A percentile compares a stretch with the other conserved stretches of the same genome.
phyloP scores from a whole-genome alignment of 768 basidiomycete genomes.

The Termitomyces sp. region DNA sequence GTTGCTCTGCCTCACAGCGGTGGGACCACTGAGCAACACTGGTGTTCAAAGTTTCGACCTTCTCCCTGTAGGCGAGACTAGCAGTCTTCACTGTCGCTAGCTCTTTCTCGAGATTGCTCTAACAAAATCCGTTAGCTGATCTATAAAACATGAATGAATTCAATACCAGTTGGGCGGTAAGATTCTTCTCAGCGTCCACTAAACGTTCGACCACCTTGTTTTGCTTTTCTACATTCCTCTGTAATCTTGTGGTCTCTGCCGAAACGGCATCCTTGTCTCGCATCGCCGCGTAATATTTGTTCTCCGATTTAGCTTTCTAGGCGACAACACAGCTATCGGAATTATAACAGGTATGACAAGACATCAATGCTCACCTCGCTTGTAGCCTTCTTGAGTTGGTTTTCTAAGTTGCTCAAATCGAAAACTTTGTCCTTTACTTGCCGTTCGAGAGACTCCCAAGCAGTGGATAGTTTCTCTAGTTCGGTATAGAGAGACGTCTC shows the following conservation, averaged over 20 bases:
- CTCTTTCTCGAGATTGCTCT: slow-evolving; percentile 49
- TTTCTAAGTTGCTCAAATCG: slow-evolving; percentile 74
- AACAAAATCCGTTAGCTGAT: background rate
- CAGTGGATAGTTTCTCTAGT: slow-evolving; percentile 79
- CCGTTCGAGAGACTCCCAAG: slow-evolving; percentile 83
- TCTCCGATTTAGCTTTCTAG: slow-evolving; percentile 94
- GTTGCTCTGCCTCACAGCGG: slow-evolving; percentile 37
- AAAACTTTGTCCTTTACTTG: slow-evolving; percentile 85
- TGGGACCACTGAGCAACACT: slow-evolving; percentile 33
- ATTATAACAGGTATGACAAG: background rate
- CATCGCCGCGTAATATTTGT: slow-evolving; percentile 91
- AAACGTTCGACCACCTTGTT: slow-evolving; percentile 62
- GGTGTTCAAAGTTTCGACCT: slow-evolving; percentile 27
- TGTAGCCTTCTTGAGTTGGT: slow-evolving; percentile 58
- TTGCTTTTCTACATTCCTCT: slow-evolving; percentile 48
- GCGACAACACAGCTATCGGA: slow-evolving; percentile 1
- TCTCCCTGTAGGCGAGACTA: slow-evolving; percentile 24
- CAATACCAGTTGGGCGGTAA: slow-evolving; percentile 60
- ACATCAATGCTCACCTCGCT: slow-evolving; percentile 68
- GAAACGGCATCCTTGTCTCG: slow-evolving; percentile 85
- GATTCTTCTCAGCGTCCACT: slow-evolving; percentile 59
- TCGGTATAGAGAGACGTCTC: slow-evolving; percentile 80
- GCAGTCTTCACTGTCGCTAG: slow-evolving; percentile 30
- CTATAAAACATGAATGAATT: background rate
- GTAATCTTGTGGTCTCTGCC: slow-evolving; percentile 64